Conservation (phyloP, 2,329 filamentous ascomycete species). For the Zalaria sp. region DNA sequence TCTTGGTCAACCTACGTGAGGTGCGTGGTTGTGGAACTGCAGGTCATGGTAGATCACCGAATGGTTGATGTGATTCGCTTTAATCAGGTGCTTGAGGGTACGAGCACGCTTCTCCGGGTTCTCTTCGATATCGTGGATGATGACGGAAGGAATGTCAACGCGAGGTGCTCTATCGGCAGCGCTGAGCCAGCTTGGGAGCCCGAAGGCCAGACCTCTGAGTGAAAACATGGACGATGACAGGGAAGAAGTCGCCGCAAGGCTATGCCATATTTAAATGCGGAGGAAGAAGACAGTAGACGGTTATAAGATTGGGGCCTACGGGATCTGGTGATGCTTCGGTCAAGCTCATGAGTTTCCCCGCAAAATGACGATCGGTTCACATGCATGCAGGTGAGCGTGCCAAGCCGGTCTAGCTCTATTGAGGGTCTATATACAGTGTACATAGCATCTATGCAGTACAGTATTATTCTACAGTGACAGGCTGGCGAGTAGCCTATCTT, state of each 20-base stretch:
- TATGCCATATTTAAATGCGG: neutral
- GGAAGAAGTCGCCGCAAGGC: neutral
- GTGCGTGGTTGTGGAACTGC: conserved; percentile 67
- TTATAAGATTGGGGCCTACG: neutral
- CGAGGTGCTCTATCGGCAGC: conserved; percentile 8
- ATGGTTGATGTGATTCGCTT: conserved; percentile 83
- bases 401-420: neutral
- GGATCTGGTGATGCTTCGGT: neutral
- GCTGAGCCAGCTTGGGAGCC: conserved; percentile 12
- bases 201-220: conserved; percentile 5
- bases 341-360: neutral
- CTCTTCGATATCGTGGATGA: conserved; percentile 68
- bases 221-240: conserved; percentile 6
- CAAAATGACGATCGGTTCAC: neutral
- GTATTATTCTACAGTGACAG: conserved; percentile 8
- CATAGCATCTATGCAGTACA: neutral
- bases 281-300: neutral
- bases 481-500: conserved; percentile 59
- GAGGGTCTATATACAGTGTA: neutral
- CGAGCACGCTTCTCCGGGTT: conserved; percentile 64
- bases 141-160: conserved; percentile 48
- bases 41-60: conserved; percentile 66
- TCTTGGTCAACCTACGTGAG: conserved; percentile 43
- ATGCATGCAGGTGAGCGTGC: neutral
- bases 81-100: conserved; percentile 78